A percentile compares a stretch with the other conserved stretches of the same genome.
phyloP scores from a whole-genome alignment of 2,329 filamentous ascomycete genomes.

The Fusarium sp. region DNA sequence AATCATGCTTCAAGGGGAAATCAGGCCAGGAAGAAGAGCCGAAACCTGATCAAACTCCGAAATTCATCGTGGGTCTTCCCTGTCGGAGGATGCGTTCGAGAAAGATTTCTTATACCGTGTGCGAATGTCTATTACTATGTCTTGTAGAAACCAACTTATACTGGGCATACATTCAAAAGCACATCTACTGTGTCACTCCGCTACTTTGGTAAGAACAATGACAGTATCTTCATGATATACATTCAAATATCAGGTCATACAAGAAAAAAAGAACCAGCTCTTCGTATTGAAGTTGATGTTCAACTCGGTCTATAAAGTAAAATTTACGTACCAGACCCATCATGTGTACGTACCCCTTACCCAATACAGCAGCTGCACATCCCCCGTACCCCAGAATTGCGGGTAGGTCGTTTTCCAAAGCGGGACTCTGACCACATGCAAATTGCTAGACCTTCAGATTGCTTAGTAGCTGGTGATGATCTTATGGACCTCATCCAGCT shows the following conservation, averaged over 20 bases:
- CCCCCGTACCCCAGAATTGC: slow-evolving; percentile 42
- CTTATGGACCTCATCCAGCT: slow-evolving; percentile 25
- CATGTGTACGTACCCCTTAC: slow-evolving; percentile 21
- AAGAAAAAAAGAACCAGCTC: not conserved
- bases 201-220: not conserved
- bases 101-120: slow-evolving; percentile 25
- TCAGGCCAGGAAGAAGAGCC: slow-evolving; percentile 42
- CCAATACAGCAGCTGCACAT: slow-evolving; percentile 16
- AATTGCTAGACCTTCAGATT: slow-evolving; percentile 30
- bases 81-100: slow-evolving; percentile 23
- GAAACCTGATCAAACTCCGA: slow-evolving; percentile 45
- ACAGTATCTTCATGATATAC: too few relatives aligned
- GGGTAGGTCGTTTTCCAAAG: slow-evolving; percentile 4
- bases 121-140: slow-evolving; percentile 6
- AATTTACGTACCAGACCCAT: slow-evolving; percentile 31
- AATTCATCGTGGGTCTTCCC: slow-evolving; percentile 41
- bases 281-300: not conserved
- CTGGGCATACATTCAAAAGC: too few relatives aligned
- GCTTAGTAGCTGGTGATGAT: slow-evolving; percentile 30
- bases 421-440: slow-evolving; percentile 34
- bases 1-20: slow-evolving; percentile 30
- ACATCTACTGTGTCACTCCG: not conserved
- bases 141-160: not conserved
- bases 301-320: slow-evolving; percentile 20
- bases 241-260: too few relatives aligned